Evolutionary conservation across 2,329 filamentous ascomycete species (phyloP).

Genomic region (Pseudocercospora ulei): DNA sequence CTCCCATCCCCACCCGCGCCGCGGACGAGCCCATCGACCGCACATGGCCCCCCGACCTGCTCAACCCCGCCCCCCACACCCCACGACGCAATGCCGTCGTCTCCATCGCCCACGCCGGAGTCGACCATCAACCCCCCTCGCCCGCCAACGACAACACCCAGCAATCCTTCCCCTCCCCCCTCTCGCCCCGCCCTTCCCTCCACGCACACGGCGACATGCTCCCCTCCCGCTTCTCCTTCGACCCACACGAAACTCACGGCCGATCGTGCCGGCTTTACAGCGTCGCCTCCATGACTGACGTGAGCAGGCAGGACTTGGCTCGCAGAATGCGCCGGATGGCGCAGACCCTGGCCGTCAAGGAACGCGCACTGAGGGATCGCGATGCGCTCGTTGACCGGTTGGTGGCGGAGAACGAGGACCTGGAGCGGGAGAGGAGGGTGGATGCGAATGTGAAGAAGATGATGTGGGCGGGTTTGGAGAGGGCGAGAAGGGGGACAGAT

Average conservation of each 20-base stretch:
- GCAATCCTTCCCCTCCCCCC: too few relatives aligned
- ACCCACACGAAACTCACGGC: background rate
- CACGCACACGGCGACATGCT: too few relatives aligned
- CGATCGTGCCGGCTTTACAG: background rate
- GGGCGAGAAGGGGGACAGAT: background rate
- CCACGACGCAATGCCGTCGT: background rate
- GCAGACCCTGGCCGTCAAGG: slow-evolving; percentile 11
- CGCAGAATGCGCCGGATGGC: slow-evolving; percentile 7
- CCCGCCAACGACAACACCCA: too few relatives aligned
- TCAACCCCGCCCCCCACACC: background rate
- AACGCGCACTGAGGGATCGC: slow-evolving; percentile 7
- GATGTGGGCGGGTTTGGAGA: slow-evolving; percentile 4
- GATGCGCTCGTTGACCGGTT: slow-evolving; percentile 13
- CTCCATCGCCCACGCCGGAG: too few relatives aligned
- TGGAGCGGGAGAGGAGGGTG: slow-evolving; percentile 13
- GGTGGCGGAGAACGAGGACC: slow-evolving; percentile 10
- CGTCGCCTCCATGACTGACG: background rate
- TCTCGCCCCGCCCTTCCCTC: too few relatives aligned
- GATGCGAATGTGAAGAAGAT: slow-evolving; percentile 13
- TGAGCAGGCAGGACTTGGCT: slow-evolving; percentile 1
- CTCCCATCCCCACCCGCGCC: background rate
- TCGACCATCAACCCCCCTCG: too few relatives aligned
- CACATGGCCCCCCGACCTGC: background rate
- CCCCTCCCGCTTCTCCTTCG: background rate
- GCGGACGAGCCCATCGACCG: background rate